These are phyloP conservation scores for Colletotrichum sp. DNA, from an alignment of 2,329 filamentous ascomycete genomes.

Conservation along the genomic window DNA sequence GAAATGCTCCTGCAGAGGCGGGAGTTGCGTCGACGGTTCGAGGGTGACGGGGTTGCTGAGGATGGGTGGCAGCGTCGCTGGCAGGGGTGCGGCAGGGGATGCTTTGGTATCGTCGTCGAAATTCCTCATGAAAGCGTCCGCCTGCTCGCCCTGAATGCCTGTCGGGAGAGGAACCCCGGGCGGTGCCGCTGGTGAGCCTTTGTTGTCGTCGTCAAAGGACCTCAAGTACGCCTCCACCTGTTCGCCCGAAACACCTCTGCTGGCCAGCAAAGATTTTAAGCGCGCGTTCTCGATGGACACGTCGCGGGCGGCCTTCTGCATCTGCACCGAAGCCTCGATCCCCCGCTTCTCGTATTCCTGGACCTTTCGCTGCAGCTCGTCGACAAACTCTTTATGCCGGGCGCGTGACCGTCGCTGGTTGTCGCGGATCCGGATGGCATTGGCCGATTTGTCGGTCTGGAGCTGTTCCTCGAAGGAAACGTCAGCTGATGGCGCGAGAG, in stretches of 20 bases:
- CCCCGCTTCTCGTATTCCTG: constrained; percentile 53
- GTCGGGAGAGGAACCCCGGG: not conserved
- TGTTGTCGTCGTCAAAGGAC: constrained; percentile 34
- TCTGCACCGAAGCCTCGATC: constrained; percentile 54
- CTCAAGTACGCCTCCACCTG: constrained; percentile 46
- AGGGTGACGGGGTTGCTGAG: constrained; percentile 4
- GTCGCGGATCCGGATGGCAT: constrained; percentile 46
- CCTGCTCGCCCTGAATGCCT: not conserved
- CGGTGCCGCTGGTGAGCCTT: constrained; percentile 24
- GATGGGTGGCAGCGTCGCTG: constrained; percentile 2
- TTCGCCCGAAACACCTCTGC: constrained; percentile 40
- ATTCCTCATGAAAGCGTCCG: not conserved
- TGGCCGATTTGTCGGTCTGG: constrained; percentile 23
- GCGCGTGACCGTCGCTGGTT: constrained; percentile 60
- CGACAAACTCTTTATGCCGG: constrained; percentile 54
- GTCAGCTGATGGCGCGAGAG: not conserved
- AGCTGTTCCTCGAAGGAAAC: constrained; percentile 14
- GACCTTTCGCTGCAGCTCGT: constrained; percentile 50
- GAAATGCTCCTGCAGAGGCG: constrained; percentile 14
- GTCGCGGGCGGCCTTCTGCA: constrained; percentile 57
- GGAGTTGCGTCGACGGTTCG: constrained; percentile 1
- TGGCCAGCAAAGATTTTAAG: constrained; percentile 46
- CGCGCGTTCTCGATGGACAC: constrained; percentile 54
- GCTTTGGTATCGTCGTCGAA: constrained; percentile 25
- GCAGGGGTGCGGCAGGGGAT: constrained; percentile 24